Base-by-base conservation (phyloP, 2,329 filamentous ascomycete species). In the Xylaria sp. region DNA sequence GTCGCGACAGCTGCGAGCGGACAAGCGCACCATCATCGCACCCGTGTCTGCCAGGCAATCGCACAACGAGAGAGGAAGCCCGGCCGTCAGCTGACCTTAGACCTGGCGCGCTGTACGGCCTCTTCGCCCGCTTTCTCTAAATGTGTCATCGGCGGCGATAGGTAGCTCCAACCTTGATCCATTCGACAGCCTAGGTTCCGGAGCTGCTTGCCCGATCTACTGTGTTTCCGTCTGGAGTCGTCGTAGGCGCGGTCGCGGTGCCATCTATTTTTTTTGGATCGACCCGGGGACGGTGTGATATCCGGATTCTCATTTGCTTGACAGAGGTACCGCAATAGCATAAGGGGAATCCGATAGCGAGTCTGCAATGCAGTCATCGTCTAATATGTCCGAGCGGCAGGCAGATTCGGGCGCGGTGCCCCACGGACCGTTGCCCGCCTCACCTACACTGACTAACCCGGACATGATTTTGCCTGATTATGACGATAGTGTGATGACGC, bases 391-490 rank as follows among this genome's bases (percentile, higher is more conserved):
- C 39, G 64, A 69, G 59, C 75, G 73, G 56, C 69, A 67, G 63
- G 37, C 52, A 20, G 56, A 56, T 51, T 72, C 73, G 51, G 75
- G 71, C 66, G 65, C 73, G 37, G 72, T 76, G 65, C 69, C 80
- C 52, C 85, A 87, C 74, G 80, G 83, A 20, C 78, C 85, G 54
- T 81, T 85, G 67, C 90, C 92, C 72, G 89, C 89, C 13, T 97
- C 93, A 69, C 94, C 94, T 56, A 97, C 94, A 2, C 84, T 98
- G 76, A 97, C 94, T 65, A 97, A 97, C 80, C 94, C 94, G 62
- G 94, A 97, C 80, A 94, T 97, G 93, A 97, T 98, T 76, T 84
- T 98, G 62, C 94, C 94, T 69, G 90, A 92, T 78, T 90, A 91
- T 77, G 88, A 89, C 73, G 86, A 85, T 79, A 78, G 87, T 80